phyloP scores from a whole-genome alignment of 2,329 filamentous ascomycete species.

The Elsinoe ampelina region DNA sequence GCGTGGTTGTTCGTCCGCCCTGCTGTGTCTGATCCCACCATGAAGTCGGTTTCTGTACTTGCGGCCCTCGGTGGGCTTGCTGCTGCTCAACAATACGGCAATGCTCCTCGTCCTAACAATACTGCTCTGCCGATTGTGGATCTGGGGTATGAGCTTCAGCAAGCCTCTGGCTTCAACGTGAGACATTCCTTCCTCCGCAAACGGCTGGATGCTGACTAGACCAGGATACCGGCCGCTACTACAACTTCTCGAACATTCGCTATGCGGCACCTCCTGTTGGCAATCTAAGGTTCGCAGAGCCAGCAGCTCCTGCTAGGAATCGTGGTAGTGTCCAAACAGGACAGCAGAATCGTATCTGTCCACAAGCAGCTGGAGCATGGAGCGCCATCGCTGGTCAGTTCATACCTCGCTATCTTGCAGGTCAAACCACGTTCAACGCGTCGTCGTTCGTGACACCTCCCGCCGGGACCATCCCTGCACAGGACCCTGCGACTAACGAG shows the following conservation, averaged over 20 bases:
- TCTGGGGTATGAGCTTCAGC: constrained; percentile 45
- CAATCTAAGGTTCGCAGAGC: constrained; percentile 8
- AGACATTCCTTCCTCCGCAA: neutral
- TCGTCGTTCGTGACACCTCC: constrained; percentile 12
- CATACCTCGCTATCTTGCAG: constrained; percentile 25
- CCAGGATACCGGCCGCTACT: constrained; percentile 24
- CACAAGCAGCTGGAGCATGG: constrained; percentile 41
- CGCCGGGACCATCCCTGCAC: neutral
- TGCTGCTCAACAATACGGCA: neutral
- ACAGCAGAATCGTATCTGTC: constrained; percentile 34
- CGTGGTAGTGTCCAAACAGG: constrained; percentile 40
- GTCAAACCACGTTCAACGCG: constrained; percentile 19
- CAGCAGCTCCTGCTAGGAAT: constrained; percentile 25
- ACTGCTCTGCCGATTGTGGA: constrained; percentile 39
- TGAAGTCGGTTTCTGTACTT: constrained; percentile 4
- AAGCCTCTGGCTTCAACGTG: constrained; percentile 37
- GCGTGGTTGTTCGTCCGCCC: neutral
- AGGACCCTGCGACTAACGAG: constrained; percentile 27
- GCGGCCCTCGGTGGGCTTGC: constrained; percentile 7
- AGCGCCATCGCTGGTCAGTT: constrained; percentile 26
- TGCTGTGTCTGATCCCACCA: neutral
- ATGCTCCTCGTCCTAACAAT: neutral
- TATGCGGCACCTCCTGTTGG: constrained; percentile 45
- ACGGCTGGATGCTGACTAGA: neutral
- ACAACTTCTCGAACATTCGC: constrained; percentile 49